Conservation (phyloP, 768 basidiomycete species). For the Trametes villosa region DNA sequence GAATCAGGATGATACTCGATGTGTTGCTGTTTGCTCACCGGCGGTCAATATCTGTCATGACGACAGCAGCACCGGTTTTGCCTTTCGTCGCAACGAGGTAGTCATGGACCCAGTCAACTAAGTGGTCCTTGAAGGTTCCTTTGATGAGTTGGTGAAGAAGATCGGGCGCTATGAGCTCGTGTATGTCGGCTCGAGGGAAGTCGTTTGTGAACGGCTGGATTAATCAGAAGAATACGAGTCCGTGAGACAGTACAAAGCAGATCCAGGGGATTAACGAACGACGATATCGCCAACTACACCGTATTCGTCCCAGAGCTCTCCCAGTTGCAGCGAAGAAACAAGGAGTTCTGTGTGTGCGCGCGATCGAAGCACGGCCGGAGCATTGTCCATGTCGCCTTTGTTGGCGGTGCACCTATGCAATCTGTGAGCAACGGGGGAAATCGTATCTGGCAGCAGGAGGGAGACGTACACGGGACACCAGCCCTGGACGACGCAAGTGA, state of each 20-base stretch:
- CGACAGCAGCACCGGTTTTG: not conserved
- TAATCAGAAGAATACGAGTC: not conserved
- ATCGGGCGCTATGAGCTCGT: constrained; percentile 24
- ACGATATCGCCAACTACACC: constrained; percentile 20
- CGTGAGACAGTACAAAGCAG: not conserved
- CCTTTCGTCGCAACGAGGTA: constrained; percentile 25
- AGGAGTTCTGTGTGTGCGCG: constrained; percentile 14
- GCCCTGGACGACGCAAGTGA: no score
- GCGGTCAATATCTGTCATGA: constrained; percentile 24
- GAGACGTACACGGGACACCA: no score
- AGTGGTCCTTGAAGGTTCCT: constrained; percentile 27
- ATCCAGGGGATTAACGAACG: not conserved
- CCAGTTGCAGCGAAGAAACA: constrained; percentile 5
- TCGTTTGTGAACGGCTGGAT: constrained; percentile 26
- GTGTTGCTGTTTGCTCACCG: not conserved
- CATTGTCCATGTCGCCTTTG: no score
- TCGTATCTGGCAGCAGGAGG: no score
- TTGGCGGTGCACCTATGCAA: no score
- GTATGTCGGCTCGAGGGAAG: constrained; percentile 29
- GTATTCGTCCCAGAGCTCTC: constrained; percentile 18
- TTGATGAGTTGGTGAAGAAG: constrained; percentile 21
- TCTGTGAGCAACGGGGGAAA: no score
- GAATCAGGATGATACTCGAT: not conserved
- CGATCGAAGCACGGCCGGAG: no score
- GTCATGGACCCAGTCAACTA: constrained; percentile 24